A percentile compares a stretch with the other conserved stretches of the same genome.
These are phyloP conservation scores for Hebeloma cylindrosporum DNA, from an alignment of 768 basidiomycete genomes.

Conservation along the genomic window DNA sequence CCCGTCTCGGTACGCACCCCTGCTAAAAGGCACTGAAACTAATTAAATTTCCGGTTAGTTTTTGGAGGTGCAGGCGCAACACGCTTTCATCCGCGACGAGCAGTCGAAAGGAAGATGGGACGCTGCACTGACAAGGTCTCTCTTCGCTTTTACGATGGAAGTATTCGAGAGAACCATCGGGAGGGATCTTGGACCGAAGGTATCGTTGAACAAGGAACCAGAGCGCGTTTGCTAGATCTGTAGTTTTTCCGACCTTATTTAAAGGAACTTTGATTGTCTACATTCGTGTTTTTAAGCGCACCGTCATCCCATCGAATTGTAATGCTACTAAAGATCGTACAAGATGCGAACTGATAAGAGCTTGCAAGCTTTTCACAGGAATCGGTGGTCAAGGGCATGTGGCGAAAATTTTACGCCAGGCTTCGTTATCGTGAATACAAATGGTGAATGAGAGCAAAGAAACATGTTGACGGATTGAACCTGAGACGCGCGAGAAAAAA, in stretches of 20 bases:
- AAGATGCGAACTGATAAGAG: conserved; percentile 17
- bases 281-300: too few species aligned
- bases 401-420: conserved; percentile 24
- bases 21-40: background rate
- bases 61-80: conserved; percentile 95
- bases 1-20: conserved; percentile 67
- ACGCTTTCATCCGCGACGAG: conserved; percentile 94
- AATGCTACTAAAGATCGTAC: conserved; percentile 24
- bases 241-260: too few species aligned
- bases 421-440: conserved; percentile 44
- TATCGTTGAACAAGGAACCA: conserved; percentile 42
- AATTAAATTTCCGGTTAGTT: conserved; percentile 49
- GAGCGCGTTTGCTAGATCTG: conserved; percentile 75
- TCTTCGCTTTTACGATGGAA: conserved; percentile 89
- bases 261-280: too few species aligned
- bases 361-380: conserved; percentile 15
- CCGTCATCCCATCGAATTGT: too few species aligned
- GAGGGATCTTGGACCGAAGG: conserved; percentile 76
- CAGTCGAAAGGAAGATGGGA: conserved; percentile 95
- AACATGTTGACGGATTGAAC: conserved; percentile 36
- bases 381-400: conserved; percentile 20
- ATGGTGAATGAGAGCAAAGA: conserved; percentile 31
- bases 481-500: conserved; percentile 44
- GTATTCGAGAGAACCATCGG: conserved; percentile 88
- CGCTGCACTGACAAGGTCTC: conserved; percentile 78